phyloP scores from a whole-genome alignment of 352 stramenopile species.

The Pythium phragmitis region DNA sequence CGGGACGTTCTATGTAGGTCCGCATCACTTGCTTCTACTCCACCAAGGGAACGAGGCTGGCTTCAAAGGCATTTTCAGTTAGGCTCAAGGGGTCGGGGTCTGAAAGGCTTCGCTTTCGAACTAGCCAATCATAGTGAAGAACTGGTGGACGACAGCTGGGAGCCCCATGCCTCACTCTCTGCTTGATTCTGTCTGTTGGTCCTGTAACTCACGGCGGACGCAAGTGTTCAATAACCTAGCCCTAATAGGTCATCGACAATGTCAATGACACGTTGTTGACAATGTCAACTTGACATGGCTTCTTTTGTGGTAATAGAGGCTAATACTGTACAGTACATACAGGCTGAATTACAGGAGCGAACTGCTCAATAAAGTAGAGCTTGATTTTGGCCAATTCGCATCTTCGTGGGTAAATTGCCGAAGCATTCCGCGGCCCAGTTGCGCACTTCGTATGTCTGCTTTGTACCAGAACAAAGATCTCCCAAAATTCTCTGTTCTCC shows the following conservation, averaged over 20 bases:
- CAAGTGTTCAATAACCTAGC: neutral
- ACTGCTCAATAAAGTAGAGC: neutral
- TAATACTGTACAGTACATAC: too few species aligned
- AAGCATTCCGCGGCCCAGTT: neutral
- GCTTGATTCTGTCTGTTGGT: neutral
- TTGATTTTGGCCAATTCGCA: too few species aligned
- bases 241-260: conserved; percentile 1
- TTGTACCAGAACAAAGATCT: neutral
- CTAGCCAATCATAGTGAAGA: conserved; percentile 8
- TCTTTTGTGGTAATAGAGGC: too few species aligned
- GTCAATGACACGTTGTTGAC: too few species aligned
- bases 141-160: conserved; percentile 14
- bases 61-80: conserved; percentile 8
- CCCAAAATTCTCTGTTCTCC: neutral
- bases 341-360: neutral
- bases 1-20: neutral
- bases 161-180: neutral
- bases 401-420: too few species aligned
- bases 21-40: neutral
- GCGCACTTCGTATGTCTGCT: neutral
- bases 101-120: neutral
- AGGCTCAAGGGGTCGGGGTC: conserved; percentile 4
- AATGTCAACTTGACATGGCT: too few species aligned
- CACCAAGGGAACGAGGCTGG: neutral
- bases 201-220: conserved; percentile 5